These are phyloP conservation scores for Pilatotrama ljubarskyi DNA, from an alignment of 768 basidiomycete genomes.

Conservation along the genomic window DNA sequence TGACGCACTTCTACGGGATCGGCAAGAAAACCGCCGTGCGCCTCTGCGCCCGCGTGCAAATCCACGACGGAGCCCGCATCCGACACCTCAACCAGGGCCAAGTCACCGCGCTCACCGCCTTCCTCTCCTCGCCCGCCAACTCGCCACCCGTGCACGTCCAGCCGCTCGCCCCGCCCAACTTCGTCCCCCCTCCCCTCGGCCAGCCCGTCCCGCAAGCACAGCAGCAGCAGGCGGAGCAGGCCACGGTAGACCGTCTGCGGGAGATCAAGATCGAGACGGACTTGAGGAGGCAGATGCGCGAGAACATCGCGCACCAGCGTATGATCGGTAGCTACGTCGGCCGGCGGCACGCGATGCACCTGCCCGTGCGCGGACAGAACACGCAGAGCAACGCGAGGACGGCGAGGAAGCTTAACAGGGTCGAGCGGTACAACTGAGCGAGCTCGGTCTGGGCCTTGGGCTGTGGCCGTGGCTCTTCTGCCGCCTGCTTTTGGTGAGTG, in stretches of 20 bases:
- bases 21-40: slow-evolving; percentile 72
- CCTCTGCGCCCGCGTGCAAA: slow-evolving; percentile 88
- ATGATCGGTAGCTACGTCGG: slow-evolving; percentile 96
- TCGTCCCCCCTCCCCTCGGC: slow-evolving; percentile 47
- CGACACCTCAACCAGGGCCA: slow-evolving; percentile 82
- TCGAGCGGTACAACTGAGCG: slow-evolving; percentile 57
- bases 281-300: slow-evolving; percentile 74
- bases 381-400: slow-evolving; percentile 90
- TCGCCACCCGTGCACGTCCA: slow-evolving; percentile 63
- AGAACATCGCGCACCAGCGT: slow-evolving; percentile 90
- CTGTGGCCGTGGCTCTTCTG: not conserved
- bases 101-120: slow-evolving; percentile 89
- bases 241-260: slow-evolving; percentile 58
- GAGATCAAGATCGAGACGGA: slow-evolving; percentile 87
- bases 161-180: slow-evolving; percentile 61
- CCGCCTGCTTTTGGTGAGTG: not conserved
- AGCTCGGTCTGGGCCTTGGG: not conserved
- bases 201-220: slow-evolving; percentile 31
- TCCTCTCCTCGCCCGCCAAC: slow-evolving; percentile 87
- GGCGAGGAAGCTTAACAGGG: slow-evolving; percentile 85
- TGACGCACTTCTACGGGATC: slow-evolving; percentile 89
- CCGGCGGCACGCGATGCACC: slow-evolving; percentile 86
- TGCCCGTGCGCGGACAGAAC: slow-evolving; percentile 94
- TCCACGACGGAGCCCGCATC: slow-evolving; percentile 84
- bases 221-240: not conserved